Evolutionary conservation across 495 filamentous ascomycete genomes (phyloP), one percentile per base, ranked within the genome.

Genomic region (Hypoxylon lenormandii): DNA sequence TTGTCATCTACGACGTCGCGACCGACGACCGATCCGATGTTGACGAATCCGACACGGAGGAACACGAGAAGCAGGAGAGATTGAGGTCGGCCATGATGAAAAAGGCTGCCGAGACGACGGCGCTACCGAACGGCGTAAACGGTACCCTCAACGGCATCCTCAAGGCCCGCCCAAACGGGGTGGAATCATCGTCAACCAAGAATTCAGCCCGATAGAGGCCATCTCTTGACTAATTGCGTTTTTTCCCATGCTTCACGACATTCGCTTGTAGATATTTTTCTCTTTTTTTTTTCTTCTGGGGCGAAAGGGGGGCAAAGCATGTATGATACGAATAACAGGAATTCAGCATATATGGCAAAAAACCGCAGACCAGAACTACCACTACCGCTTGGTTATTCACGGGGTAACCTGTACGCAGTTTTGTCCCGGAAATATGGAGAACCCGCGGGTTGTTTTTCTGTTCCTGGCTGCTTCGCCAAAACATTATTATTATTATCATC

Each of bases 1-100:
- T 83, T 68, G 78, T 83, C 51, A 76, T 86, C 55, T 76, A 76
- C 52, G 72, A 83, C 40, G 64, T 80, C 45, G 72, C 80, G 56
- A 78, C 85, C 52, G 82, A 89, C 72, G 85, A 87, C 57, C 79
- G 85, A 21, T 78, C 76, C 6, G 76, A 78, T 22, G 83, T 79
- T 33, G 85, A 87, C 28, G 79, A 78, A 13, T 83, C 85, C 43
- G 84, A 84, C 13, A 63, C 75, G 3, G 84, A 85, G 48, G 72
- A 76, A 5, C 73, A 69, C n/a, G 49, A 66, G 42, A 43, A 64
- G 36, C 26, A 47, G 13, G 70, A 70, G 64, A 70, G 69, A 52
- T 13, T 43, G 5, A 61, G 46, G 19, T 16, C 43, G 38, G 3
- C 30, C 30, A 54, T 52, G 15, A 10, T 16, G 5, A 30, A 65